A percentile compares a stretch with the other conserved stretches of the same genome.
These are phyloP conservation scores for Rhizopus arrhizus DNA, from an alignment of 371 early-diverging fungal genomes.

Conservation along the genomic window DNA sequence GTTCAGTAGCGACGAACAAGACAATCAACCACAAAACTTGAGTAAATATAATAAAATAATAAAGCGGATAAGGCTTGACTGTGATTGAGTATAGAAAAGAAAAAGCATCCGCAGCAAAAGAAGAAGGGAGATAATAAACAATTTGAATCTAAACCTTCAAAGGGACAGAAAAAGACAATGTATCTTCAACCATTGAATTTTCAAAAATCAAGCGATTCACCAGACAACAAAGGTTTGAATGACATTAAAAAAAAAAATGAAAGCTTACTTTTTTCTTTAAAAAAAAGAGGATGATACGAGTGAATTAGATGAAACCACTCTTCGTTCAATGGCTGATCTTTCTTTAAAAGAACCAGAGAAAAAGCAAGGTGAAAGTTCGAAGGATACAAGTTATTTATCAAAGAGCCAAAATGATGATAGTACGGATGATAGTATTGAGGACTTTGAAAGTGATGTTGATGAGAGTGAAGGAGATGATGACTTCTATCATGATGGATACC, in stretches of 20 bases:
- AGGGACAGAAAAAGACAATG: conserved; percentile 1
- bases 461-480: conserved; percentile 11
- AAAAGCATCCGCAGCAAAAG: not conserved
- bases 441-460: conserved; percentile 6
- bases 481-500: not conserved
- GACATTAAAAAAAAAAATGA: not conserved
- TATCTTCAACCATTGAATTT: not conserved
- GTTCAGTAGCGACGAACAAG: conserved; percentile 29
- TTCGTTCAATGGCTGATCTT: not conserved
- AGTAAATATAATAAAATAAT: conserved; percentile 3
- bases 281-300: not conserved
- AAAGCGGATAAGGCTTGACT: conserved; percentile 12
- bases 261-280: not conserved
- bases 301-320: not conserved
- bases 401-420: not conserved
- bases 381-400: not conserved
- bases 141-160: not conserved
- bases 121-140: not conserved
- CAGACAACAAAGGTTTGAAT: not conserved
- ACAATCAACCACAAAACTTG: conserved; percentile 2
- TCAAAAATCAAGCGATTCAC: not conserved
- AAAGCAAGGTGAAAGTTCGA: not conserved
- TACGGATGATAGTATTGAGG: not conserved
- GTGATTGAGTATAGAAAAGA: conserved; percentile 1
- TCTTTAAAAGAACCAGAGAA: not conserved